Conservation (phyloP, 345 rosid species). For the Odontarrhena argentea region DNA sequence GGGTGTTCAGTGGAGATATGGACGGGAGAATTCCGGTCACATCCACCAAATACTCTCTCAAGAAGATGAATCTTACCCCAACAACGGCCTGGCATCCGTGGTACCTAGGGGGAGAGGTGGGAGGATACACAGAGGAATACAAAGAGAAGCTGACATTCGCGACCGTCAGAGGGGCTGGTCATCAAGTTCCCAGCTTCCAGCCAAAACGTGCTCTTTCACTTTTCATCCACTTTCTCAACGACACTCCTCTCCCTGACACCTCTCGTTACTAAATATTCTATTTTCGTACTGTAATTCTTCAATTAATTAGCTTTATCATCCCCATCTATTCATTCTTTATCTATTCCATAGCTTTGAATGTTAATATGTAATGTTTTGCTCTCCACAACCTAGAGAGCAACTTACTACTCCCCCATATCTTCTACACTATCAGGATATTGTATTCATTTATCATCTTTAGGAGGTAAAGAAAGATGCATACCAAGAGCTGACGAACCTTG, state of each 20-base stretch:
- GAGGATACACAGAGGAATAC: constrained; percentile 79
- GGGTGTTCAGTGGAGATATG: constrained; percentile 88
- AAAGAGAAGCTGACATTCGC: constrained; percentile 68
- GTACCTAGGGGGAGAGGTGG: constrained; percentile 70
- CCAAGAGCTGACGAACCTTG: constrained; percentile 38
- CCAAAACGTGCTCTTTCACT: constrained; percentile 78
- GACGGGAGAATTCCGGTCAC: constrained; percentile 89
- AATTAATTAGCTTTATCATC: constrained; percentile 5
- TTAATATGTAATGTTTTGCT: constrained; percentile 28
- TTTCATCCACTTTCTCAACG: constrained; percentile 60
- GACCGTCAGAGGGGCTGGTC: constrained; percentile 90
- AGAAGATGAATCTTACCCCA: constrained; percentile 55
- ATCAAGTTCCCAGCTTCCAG: constrained; percentile 85
- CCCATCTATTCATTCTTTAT: constrained; percentile 20
- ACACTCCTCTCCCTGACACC: constrained; percentile 69
- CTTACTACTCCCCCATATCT: constrained; percentile 22
- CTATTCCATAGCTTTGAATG: constrained; percentile 16
- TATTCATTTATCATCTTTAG: constrained; percentile 15
- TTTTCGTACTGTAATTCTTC: constrained; percentile 28
- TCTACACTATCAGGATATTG: constrained; percentile 10
- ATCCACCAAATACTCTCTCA: constrained; percentile 71
- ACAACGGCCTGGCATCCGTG: constrained; percentile 84
- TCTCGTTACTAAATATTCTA: constrained; percentile 37
- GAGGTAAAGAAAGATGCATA: constrained; percentile 34
- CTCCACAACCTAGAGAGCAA: constrained; percentile 26